Percentiles rank a stretch among this genome's conserved stretches.
Conservation (phyloP, 1,139 yeast genomes). For the Arxiozyma slooffiae region DNA sequence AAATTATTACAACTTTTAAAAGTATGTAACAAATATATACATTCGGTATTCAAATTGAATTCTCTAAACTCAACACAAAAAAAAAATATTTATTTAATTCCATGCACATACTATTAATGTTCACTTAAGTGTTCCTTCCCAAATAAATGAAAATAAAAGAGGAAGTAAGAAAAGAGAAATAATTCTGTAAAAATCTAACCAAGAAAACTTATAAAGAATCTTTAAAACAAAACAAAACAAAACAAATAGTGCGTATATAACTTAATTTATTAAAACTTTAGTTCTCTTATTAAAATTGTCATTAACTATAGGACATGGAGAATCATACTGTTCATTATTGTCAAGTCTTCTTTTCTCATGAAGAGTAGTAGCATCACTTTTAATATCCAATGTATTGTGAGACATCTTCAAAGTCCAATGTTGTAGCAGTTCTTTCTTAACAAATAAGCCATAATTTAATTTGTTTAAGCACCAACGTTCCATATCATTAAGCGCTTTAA, state of each 20-base stretch:
- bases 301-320: background rate
- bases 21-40: background rate
- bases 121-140: too few relatives aligned
- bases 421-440: constrained; percentile 9
- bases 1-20: too few relatives aligned
- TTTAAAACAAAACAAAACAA: too few relatives aligned
- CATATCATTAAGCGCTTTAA: constrained; percentile 21
- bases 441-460: constrained; percentile 20
- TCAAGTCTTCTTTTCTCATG: background rate
- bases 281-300: background rate
- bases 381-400: background rate
- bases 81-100: too few relatives aligned
- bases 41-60: background rate
- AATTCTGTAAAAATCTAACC: too few relatives aligned
- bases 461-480: constrained; percentile 27
- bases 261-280: background rate
- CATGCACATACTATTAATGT: too few relatives aligned
- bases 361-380: background rate
- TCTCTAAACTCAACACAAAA: background rate
- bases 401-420: constrained; percentile 10
- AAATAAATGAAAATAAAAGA: too few relatives aligned
- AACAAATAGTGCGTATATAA: too few relatives aligned
- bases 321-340: background rate
- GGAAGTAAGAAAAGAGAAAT: background rate
- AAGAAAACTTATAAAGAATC: too few relatives aligned